These are phyloP conservation scores for Neoarthrinium moseri DNA, from an alignment of 2,329 filamentous ascomycete genomes.

Conservation along the genomic window DNA sequence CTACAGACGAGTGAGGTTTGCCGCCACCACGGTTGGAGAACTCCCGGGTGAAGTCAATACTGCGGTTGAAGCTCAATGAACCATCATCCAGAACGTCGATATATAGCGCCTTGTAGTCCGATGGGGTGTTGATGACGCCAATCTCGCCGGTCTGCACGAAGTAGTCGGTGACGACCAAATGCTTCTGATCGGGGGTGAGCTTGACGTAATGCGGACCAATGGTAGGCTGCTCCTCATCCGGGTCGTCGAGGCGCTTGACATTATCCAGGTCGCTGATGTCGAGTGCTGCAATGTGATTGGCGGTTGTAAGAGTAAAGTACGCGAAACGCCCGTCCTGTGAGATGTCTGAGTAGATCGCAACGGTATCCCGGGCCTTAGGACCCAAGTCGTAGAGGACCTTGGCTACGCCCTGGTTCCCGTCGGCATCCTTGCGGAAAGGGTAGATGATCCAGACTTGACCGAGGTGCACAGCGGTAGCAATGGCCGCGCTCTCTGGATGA, in stretches of 20 bases:
- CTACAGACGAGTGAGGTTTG: slow-evolving; percentile 54
- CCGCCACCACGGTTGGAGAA: slow-evolving; percentile 56
- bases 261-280: slow-evolving; percentile 62
- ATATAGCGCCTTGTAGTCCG: slow-evolving; percentile 62
- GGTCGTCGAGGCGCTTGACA: slow-evolving; percentile 60
- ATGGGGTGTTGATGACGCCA: slow-evolving; percentile 58
- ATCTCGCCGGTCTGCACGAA: slow-evolving; percentile 64
- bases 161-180: slow-evolving; percentile 64
- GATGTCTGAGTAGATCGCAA: slow-evolving; percentile 62
- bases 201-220: slow-evolving; percentile 65
- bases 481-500: slow-evolving; percentile 55
- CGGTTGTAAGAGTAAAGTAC: slow-evolving; percentile 60
- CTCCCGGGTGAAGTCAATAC: slow-evolving; percentile 53
- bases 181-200: slow-evolving; percentile 62
- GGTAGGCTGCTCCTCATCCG: slow-evolving; percentile 55
- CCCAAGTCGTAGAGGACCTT: slow-evolving; percentile 60
- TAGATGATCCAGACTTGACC: slow-evolving; percentile 67
- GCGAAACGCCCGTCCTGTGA: slow-evolving; percentile 55
- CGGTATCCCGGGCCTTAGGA: slow-evolving; percentile 50
- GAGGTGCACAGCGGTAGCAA: slow-evolving; percentile 58
- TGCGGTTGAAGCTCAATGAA: slow-evolving; percentile 57
- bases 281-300: slow-evolving; percentile 60
- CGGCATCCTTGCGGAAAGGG: slow-evolving; percentile 52
- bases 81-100: slow-evolving; percentile 57
- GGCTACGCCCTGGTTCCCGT: slow-evolving; percentile 56